Percentiles rank a stretch among this genome's conserved stretches.
phyloP scores from a whole-genome alignment of 768 basidiomycete species.

The Lentinula raphanica region DNA sequence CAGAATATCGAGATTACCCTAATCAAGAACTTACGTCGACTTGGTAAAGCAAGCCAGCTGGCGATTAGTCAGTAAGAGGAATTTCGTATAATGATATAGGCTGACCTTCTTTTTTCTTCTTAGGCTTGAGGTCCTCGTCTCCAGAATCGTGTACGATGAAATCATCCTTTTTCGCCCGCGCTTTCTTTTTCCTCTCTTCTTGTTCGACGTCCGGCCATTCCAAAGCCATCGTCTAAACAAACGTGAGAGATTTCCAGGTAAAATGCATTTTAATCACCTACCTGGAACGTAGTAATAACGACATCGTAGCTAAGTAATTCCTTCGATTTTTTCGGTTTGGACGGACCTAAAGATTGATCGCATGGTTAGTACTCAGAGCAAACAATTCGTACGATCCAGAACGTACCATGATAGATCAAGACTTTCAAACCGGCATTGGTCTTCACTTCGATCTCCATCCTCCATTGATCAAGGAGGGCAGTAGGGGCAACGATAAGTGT shows the following conservation, averaged over 20 bases:
- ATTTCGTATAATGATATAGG: background rate
- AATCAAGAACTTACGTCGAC: slow-evolving; percentile 31
- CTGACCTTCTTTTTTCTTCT: slow-evolving; percentile 29
- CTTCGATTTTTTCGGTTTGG: slow-evolving; percentile 39
- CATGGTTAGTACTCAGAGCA: slow-evolving; percentile 7
- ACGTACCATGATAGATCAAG: slow-evolving; percentile 57
- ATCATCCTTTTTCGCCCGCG: slow-evolving; percentile 22
- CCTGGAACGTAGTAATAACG: slow-evolving; percentile 52
- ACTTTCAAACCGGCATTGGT: slow-evolving; percentile 44
- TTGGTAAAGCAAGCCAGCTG: slow-evolving; percentile 47
- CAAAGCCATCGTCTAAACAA: slow-evolving; percentile 44
- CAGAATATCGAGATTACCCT: background rate
- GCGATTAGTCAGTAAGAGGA: too few species aligned
- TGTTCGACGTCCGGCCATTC: slow-evolving; percentile 59
- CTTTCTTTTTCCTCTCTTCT: slow-evolving; percentile 37
- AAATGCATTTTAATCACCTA: slow-evolving; percentile 16
- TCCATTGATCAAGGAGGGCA: slow-evolving; percentile 66
- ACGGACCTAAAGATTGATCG: slow-evolving; percentile 29
- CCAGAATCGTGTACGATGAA: slow-evolving; percentile 35
- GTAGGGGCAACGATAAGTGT: slow-evolving; percentile 66
- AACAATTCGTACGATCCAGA: background rate
- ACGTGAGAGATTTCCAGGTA: background rate
- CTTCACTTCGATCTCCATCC: slow-evolving; percentile 53
- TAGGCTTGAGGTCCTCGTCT: slow-evolving; percentile 18
- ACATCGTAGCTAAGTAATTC: slow-evolving; percentile 57